Conservation (phyloP, 257 asterid species). For the Cruciata laevipes region DNA sequence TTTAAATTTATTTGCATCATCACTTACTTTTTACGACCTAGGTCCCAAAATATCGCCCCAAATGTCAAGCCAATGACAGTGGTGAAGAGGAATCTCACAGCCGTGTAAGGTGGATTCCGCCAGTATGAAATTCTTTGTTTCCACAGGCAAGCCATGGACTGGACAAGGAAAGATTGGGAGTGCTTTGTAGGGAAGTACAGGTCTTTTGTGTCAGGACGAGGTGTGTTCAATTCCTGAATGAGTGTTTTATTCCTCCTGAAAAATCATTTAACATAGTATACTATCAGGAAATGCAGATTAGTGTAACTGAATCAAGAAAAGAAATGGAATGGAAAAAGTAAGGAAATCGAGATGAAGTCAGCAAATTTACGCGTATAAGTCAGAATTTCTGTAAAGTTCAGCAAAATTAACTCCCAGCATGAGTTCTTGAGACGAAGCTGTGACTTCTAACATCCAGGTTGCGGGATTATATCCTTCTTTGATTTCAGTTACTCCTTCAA, state of each 20-base stretch:
- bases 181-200: slow-evolving; percentile 43
- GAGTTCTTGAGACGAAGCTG: slow-evolving; percentile 53
- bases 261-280: too few species aligned
- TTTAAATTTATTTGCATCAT: background rate
- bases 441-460: slow-evolving; percentile 77
- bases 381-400: slow-evolving; percentile 47
- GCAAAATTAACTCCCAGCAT: slow-evolving; percentile 46
- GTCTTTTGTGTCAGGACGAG: slow-evolving; percentile 61
- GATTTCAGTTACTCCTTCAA: slow-evolving; percentile 48
- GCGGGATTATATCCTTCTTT: slow-evolving; percentile 69
- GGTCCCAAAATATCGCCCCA: slow-evolving; percentile 78
- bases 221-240: slow-evolving; percentile 50
- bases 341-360: background rate
- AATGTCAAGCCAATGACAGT: slow-evolving; percentile 43
- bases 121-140: slow-evolving; percentile 80
- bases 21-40: slow-evolving; percentile 51
- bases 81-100: slow-evolving; percentile 62
- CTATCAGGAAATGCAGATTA: background rate
- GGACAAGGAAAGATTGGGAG: slow-evolving; percentile 55
- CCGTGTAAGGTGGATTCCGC: slow-evolving; percentile 72
- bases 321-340: background rate
- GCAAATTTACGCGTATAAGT: slow-evolving; percentile 33
- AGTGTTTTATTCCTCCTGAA: slow-evolving; percentile 64
- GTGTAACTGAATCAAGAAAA: background rate
- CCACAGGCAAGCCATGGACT: slow-evolving; percentile 79